phyloP scores from a whole-genome alignment of 2,329 filamentous ascomycete species.

The Exutisphaerella laricina region DNA sequence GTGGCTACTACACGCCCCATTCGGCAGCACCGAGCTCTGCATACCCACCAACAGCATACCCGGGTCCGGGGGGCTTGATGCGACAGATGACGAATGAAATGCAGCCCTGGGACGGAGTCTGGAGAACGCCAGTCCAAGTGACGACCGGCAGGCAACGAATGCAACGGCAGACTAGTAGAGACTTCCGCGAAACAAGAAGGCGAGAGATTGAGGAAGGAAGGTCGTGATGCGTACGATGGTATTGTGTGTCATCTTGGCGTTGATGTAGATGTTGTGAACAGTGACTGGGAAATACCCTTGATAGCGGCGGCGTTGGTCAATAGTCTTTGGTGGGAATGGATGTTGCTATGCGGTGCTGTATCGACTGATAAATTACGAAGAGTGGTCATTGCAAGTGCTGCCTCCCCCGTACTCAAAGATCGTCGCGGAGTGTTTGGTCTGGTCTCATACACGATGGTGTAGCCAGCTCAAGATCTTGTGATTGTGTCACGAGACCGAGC shows the following conservation, averaged over 20 bases:
- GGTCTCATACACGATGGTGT: slow-evolving; percentile 22
- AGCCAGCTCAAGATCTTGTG: slow-evolving; percentile 31
- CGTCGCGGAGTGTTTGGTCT: slow-evolving; percentile 24
- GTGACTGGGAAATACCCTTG: slow-evolving; percentile 9
- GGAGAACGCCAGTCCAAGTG: slow-evolving; percentile 19
- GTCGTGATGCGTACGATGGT: neutral
- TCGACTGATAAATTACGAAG: slow-evolving; percentile 31
- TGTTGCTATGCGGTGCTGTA: slow-evolving; percentile 13
- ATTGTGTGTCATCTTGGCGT: neutral
- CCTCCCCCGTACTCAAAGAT: slow-evolving; percentile 30
- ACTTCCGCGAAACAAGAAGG: slow-evolving; percentile 16
- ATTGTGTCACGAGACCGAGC: slow-evolving; percentile 26
- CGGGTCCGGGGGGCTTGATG: slow-evolving; percentile 15
- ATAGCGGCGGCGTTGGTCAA: slow-evolving; percentile 1
- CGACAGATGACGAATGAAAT: slow-evolving; percentile 21
- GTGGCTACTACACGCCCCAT: slow-evolving; percentile 30
- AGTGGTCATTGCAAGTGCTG: slow-evolving; percentile 18
- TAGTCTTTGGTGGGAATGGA: too few species aligned
- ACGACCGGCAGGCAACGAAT: slow-evolving; percentile 1
- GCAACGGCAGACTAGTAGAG: slow-evolving; percentile 13
- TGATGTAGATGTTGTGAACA: slow-evolving; percentile 4
- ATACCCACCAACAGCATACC: slow-evolving; percentile 16
- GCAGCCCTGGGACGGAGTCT: slow-evolving; percentile 31
- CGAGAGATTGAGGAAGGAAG: slow-evolving; percentile 16
- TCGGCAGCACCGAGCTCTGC: slow-evolving; percentile 21